Percentiles rank a stretch among this genome's conserved stretches.
Evolutionary conservation across 2,329 filamentous ascomycete genomes (phyloP).

Genomic region (Talaromyces sp.): DNA sequence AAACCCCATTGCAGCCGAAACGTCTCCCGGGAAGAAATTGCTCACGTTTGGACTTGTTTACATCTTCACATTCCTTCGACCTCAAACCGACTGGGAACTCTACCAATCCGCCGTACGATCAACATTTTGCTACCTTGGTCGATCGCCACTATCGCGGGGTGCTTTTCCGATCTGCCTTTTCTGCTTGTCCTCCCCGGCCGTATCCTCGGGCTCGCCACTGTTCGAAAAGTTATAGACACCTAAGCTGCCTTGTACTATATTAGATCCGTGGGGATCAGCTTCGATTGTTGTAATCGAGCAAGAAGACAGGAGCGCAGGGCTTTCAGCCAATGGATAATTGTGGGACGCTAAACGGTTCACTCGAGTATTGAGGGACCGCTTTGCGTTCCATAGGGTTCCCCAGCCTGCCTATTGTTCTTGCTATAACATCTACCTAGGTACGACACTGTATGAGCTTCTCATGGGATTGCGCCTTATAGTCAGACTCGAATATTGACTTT

Average conservation of each 20-base stretch:
- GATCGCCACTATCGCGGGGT: slow-evolving; percentile 11
- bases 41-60: too few relatives aligned
- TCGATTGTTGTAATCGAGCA: background rate
- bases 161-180: background rate
- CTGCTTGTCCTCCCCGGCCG: background rate
- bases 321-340: slow-evolving; percentile 46
- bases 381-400: slow-evolving; percentile 56
- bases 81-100: background rate
- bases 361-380: slow-evolving; percentile 52
- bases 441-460: too few relatives aligned
- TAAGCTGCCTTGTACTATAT: background rate
- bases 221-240: background rate
- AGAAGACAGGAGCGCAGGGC: slow-evolving; percentile 21
- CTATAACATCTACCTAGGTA: background rate
- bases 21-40: background rate
- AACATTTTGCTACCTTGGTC: background rate
- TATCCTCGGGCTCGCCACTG: background rate
- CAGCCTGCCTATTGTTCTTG: slow-evolving; percentile 35
- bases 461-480: background rate
- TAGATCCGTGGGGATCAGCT: background rate
- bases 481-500: too few relatives aligned
- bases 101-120: background rate
- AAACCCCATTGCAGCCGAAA: slow-evolving; percentile 12
- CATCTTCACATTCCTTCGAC: too few relatives aligned
- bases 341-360: slow-evolving; percentile 55